These are phyloP conservation scores for Moniliophthora roreri DNA, from an alignment of 1,284 basidiomycete species.

Conservation along the genomic window DNA sequence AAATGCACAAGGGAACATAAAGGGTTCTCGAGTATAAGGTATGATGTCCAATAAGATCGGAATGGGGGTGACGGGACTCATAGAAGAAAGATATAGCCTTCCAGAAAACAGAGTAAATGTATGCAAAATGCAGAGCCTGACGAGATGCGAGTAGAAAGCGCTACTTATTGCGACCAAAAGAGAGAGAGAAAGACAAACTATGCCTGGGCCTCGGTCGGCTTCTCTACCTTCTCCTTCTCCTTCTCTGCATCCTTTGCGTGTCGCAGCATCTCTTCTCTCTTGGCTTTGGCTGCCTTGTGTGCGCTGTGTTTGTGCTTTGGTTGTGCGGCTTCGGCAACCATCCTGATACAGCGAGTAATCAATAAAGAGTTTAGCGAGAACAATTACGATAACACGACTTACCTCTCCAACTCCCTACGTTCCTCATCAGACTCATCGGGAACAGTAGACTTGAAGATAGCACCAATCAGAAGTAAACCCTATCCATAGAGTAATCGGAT, in stretches of 20 bases:
- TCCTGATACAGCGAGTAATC: constrained; percentile 35
- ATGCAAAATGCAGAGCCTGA: no score
- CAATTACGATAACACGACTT: constrained; percentile 20
- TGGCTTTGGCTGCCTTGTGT: constrained; percentile 38
- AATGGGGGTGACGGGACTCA: no score
- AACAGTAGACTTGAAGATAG: constrained; percentile 80
- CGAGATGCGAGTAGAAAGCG: no score
- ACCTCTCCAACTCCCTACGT: constrained; percentile 89
- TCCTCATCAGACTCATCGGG: constrained; percentile 92
- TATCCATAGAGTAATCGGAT: constrained; percentile 26
- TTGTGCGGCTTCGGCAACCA: constrained; percentile 69
- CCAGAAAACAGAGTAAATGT: no score
- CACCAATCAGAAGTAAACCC: constrained; percentile 82
- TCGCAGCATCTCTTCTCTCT: constrained; percentile 35
- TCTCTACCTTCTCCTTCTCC: constrained; percentile 22
- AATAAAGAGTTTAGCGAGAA: constrained; percentile 5
- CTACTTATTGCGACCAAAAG: no score
- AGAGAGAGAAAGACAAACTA: no score
- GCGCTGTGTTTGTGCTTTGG: constrained; percentile 61
- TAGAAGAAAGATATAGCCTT: no score
- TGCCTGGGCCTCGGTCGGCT: constrained; percentile 15
- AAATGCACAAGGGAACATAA: no score
- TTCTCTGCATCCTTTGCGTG: constrained; percentile 17
- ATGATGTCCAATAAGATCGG: no score
- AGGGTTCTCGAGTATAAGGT: no score